Base-by-base conservation (phyloP, 768 basidiomycete genomes). In the Russula sp. region DNA sequence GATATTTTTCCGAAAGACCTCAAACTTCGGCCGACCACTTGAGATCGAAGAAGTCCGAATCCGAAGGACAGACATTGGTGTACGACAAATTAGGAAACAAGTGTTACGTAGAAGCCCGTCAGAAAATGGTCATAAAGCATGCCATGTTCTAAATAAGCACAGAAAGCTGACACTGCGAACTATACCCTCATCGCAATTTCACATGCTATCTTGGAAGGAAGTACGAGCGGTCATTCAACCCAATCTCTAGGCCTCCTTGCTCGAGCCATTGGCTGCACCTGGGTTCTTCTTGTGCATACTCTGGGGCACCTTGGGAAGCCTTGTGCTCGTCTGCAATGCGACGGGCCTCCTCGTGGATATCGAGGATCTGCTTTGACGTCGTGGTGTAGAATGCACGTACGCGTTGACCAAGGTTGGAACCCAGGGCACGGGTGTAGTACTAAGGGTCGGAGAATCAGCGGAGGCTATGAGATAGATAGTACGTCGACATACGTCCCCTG, bases 271-370 rank as follows among this genome's bases (percentile, higher is more conserved):
- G 6, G 32, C 48, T 6, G 32, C 10, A 46, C 32, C 40, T 28
- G 63, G 32, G 24, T 28, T 42, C 44, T n/a, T n/a, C n/a, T 53
- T 20, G 30, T 59, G 18, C 24, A 36, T 53, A 28, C 18, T 48
- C 40, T 5, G 54, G 32, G n/a, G 53, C 9, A 3, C 16, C 38
- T 38, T 44, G 63, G 24, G 63, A 22, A 6, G 20, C 62, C 71
- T 89, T 87, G 68, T 89, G 82, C 61, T 79, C 74, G 30, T 80
- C 81, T 30, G 86, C 84, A 71, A 98, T 92, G 34, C 95, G 85
- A 64, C 80, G 79, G 2, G 95, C 95, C 76, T 98, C 95, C 71
- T 94, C 92, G 72, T 97, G 94, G 54, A 98, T 94, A 72, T 98
- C 94, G 22, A 82, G 71, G 30, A 92, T 87, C 75, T 95, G 91